A percentile compares a stretch with the other conserved stretches of the same genome.
Conservation (phyloP, 2,329 filamentous ascomycete genomes). For the Westerdykella ornata region DNA sequence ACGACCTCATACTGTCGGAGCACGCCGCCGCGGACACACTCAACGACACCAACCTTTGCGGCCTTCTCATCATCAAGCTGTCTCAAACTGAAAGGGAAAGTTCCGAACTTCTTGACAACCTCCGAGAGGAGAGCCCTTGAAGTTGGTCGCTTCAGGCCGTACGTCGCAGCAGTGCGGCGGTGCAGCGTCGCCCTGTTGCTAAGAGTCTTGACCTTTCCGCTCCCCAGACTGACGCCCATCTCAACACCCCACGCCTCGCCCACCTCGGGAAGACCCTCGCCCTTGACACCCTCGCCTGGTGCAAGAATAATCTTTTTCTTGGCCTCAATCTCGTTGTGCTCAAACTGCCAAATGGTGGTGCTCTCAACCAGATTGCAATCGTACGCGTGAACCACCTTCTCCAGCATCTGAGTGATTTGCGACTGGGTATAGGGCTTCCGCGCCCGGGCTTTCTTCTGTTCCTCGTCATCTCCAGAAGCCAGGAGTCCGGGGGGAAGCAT, state of each 20-base stretch:
- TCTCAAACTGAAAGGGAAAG: constrained; percentile 94
- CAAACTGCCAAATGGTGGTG: constrained; percentile 95
- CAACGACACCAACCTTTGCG: constrained; percentile 90
- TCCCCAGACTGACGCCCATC: constrained; percentile 82
- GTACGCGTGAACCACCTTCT: constrained; percentile 87
- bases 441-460: constrained; percentile 80
- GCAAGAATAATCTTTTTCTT: constrained; percentile 97
- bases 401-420: constrained; percentile 79
- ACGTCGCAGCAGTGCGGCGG: constrained; percentile 85
- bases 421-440: constrained; percentile 77
- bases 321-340: constrained; percentile 94
- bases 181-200: constrained; percentile 86
- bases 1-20: constrained; percentile 95
- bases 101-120: constrained; percentile 94
- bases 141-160: constrained; percentile 86
- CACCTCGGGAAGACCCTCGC: constrained; percentile 80
- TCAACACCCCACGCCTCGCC: constrained; percentile 98
- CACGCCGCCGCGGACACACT: constrained; percentile 89
- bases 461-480: constrained; percentile 77
- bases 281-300: constrained; percentile 78
- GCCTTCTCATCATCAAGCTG: constrained; percentile 95
- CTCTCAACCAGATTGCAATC: constrained; percentile 92
- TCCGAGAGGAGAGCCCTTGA: constrained; percentile 90
- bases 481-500: constrained; percentile 88
- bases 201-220: constrained; percentile 89